A percentile compares a stretch with the other conserved stretches of the same genome.
These are phyloP conservation scores for Berberis vulgaris DNA, from an alignment of 164 flowering plant genomes.

Conservation along the genomic window DNA sequence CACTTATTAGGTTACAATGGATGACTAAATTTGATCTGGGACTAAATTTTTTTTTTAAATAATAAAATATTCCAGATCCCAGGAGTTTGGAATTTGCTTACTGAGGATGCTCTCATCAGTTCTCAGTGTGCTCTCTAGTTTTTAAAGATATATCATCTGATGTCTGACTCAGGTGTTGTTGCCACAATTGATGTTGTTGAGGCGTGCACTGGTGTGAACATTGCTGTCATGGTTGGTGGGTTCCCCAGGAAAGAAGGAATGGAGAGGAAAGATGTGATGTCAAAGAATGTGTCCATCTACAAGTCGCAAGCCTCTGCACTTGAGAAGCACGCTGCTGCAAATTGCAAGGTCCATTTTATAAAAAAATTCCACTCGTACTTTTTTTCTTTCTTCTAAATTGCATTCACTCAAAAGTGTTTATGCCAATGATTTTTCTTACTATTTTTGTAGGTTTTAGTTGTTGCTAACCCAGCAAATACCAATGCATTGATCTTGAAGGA, in stretches of 20 bases:
- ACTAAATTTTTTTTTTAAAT: too few relatives aligned
- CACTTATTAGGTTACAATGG: too few relatives aligned
- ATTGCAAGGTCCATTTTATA: slow-evolving; percentile 70
- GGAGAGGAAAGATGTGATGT: slow-evolving; percentile 99
- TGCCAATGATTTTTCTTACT: slow-evolving; percentile 3
- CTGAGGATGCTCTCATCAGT: too few relatives aligned
- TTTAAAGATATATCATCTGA: not conserved
- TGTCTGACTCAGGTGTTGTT: slow-evolving; percentile 66
- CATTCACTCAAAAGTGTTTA: not conserved
- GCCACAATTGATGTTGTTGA: slow-evolving; percentile 97
- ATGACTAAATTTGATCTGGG: too few relatives aligned
- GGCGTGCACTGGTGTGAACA: slow-evolving; percentile 90
- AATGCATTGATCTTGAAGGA: slow-evolving; percentile 98
- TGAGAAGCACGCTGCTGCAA: slow-evolving; percentile 88
- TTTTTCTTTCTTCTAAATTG: not conserved
- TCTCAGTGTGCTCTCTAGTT: too few relatives aligned
- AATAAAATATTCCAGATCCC: too few relatives aligned
- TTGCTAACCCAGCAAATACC: slow-evolving; percentile 99
- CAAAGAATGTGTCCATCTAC: slow-evolving; percentile 94
- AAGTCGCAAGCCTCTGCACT: slow-evolving; percentile 95
- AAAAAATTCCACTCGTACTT: not conserved
- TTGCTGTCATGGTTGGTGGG: slow-evolving; percentile 99
- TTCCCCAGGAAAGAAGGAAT: slow-evolving; percentile 99
- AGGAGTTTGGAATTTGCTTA: too few relatives aligned
- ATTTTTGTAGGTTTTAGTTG: slow-evolving; percentile 75